A percentile compares a stretch with the other conserved stretches of the same genome.
These are phyloP conservation scores for Mycoemilia scoparia DNA, from an alignment of 192 early-diverging fungal genomes.

Conservation along the genomic window DNA sequence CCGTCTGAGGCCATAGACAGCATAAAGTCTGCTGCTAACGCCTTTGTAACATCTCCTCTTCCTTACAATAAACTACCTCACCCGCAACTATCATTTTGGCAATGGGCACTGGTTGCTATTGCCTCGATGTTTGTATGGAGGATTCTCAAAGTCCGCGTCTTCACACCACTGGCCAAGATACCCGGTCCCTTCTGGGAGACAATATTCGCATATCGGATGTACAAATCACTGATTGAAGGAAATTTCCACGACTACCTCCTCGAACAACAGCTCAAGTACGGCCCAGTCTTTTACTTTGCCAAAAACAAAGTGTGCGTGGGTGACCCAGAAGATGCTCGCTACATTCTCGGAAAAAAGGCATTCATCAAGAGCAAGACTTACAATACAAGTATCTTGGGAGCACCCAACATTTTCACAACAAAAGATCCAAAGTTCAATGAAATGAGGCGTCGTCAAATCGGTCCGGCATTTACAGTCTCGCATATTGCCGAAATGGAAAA, in stretches of 20 bases:
- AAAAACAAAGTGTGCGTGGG: slow-evolving; percentile 10
- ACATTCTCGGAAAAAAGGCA: slow-evolving; percentile 6
- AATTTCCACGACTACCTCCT: slow-evolving; percentile 19
- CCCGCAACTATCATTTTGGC: too few species aligned
- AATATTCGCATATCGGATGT: too few species aligned
- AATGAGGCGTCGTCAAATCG: slow-evolving; percentile 7
- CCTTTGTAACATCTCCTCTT: too few species aligned
- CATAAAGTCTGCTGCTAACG: too few species aligned
- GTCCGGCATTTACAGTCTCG: slow-evolving; percentile 8
- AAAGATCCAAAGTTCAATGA: slow-evolving; percentile 7
- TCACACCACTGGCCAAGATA: slow-evolving; percentile 4
- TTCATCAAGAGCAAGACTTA: slow-evolving; percentile 15
- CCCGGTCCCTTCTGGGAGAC: slow-evolving; percentile 14
- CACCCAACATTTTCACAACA: slow-evolving; percentile 10
- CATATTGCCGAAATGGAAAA: slow-evolving; percentile 15
- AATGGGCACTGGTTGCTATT: too few species aligned
- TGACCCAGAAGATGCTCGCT: slow-evolving; percentile 10
- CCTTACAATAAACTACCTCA: too few species aligned
- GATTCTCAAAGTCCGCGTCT: too few species aligned
- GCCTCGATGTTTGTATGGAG: too few species aligned
- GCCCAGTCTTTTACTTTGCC: slow-evolving; percentile 17
- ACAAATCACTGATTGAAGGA: too few species aligned
- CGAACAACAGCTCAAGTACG: slow-evolving; percentile 12
- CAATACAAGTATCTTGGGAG: slow-evolving; percentile 3
- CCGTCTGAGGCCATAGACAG: too few species aligned